A percentile compares a stretch with the other conserved stretches of the same genome.
Evolutionary conservation across 306 rosid species (phyloP).

Genomic region (Rubus idaeus): DNA sequence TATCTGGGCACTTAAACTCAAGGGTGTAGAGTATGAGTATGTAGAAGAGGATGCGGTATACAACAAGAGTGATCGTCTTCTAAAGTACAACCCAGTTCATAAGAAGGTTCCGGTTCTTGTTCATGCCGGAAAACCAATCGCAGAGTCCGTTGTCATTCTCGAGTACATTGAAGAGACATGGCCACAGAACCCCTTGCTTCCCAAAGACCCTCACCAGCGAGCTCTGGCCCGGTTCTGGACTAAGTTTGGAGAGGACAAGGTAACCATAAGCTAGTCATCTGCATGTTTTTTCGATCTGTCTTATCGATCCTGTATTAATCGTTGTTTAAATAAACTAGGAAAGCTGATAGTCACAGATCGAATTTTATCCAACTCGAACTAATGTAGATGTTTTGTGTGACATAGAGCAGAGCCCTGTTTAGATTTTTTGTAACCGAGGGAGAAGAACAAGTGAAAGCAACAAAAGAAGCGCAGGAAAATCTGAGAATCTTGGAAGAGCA

Average conservation of each 20-base stretch:
- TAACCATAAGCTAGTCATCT: not conserved
- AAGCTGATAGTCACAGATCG: not conserved
- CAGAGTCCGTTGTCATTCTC: constrained; percentile 19
- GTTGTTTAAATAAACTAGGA: no score
- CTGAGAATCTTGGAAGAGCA: constrained; percentile 21
- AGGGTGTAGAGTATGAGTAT: constrained; percentile 20
- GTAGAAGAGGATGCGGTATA: constrained; percentile 13
- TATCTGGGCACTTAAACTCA: constrained; percentile 29
- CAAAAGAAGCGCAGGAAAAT: not conserved
- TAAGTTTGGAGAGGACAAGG: constrained; percentile 15
- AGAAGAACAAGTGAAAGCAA: constrained; percentile 20
- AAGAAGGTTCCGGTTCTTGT: constrained; percentile 23
- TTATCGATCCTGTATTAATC: no score
- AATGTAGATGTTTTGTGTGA: not conserved
- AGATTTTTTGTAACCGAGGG: not conserved
- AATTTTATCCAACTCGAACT: not conserved
- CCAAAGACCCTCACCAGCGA: constrained; percentile 9
- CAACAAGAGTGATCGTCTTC: constrained; percentile 10
- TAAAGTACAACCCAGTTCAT: constrained; percentile 11
- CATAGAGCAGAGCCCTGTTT: not conserved
- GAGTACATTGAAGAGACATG: constrained; percentile 24
- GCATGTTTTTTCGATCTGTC: no score
- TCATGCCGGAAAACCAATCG: constrained; percentile 20
- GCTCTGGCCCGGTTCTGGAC: constrained; percentile 16
- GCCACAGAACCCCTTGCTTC: constrained; percentile 21